Base-by-base conservation (phyloP, 352 stramenopile genomes). In the Phytophthora megakarya region DNA sequence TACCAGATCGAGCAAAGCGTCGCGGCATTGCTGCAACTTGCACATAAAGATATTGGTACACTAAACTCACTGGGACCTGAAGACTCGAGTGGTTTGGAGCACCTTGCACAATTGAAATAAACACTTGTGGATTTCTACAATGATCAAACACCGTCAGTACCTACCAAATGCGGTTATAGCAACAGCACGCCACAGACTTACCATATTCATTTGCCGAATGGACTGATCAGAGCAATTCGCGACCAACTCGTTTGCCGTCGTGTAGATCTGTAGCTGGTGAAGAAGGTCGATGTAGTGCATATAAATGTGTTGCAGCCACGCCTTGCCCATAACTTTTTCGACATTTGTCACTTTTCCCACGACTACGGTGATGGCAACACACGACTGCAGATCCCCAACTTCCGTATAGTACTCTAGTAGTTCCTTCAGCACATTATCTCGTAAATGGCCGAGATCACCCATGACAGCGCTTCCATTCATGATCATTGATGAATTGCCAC, bases 141-240 rank as follows among this genome's bases (percentile, higher is more conserved):
- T 8, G 16, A 57, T 35, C 18, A 23, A 55, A 26, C 49, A 68
- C n/a, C n/a, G n/a, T 58, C 12, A 72, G 43, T 22, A 51, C 44
- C 3, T 42, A 5, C 15, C 32, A 65, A n/a, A n/a, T n/a, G 9
- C 2, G 35, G 1, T 40, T 7, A 28, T 30, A 54, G 9, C 13
- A 2, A 38, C 5, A 60, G 13, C 12, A 18, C 5, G 10, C 10
- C 32, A 5, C 30, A 35, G 5, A 49, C 72, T 25, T 76, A 95
- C 88, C 87, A 94, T 92, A 47, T 96, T 96, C 85, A 95, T 95
- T 62, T 95, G 86, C n/a, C 88, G 81, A 61, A 97, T 96, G 1
- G 86, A 93, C 23, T 76, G 70, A 57, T 97, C 88, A 1, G 86
- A 78, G 51, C 86, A 96, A 58, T 92, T 87, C 3, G 80, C 65